These are phyloP conservation scores for Onygenales sp. DNA, from an alignment of 2,329 filamentous ascomycete genomes.

Conservation along the genomic window DNA sequence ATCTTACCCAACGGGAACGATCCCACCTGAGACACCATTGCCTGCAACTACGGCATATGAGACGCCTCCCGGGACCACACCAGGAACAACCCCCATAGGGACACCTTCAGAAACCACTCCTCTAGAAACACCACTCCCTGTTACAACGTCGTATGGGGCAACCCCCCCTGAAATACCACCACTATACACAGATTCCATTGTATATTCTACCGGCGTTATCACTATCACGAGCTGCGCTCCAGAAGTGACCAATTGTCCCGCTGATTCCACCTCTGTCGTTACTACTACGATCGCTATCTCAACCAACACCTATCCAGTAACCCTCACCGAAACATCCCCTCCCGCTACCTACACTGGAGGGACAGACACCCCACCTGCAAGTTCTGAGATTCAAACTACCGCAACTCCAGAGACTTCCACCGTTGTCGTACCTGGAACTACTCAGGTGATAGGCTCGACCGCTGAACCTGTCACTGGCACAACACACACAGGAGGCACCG, in stretches of 20 bases:
- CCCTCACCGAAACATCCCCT: conserved; percentile 11
- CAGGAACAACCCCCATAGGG: background rate
- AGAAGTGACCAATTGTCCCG: conserved; percentile 42
- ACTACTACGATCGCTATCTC: conserved; percentile 48
- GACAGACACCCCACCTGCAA: background rate
- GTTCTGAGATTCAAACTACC: background rate
- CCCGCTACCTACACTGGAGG: background rate
- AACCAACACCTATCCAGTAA: conserved; percentile 50
- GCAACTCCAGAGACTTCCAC: conserved; percentile 7
- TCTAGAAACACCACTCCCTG: background rate
- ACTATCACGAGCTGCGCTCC: conserved; percentile 33
- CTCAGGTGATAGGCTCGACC: conserved; percentile 9
- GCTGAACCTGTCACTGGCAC: conserved; percentile 4
- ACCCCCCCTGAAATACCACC: conserved; percentile 31
- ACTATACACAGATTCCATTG: conserved; percentile 25
- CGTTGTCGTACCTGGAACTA: conserved; percentile 10
- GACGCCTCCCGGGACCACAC: too few relatives aligned
- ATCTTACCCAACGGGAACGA: background rate
- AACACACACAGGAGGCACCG: conserved; percentile 7
- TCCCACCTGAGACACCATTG: background rate
- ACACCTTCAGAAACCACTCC: background rate
- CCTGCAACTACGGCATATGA: too few relatives aligned
- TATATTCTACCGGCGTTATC: conserved; percentile 26
- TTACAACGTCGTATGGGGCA: conserved; percentile 9
- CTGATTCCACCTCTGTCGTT: conserved; percentile 38